Percentiles rank a stretch among this genome's conserved stretches.
Evolutionary conservation across 768 basidiomycete species (phyloP).

Genomic region (Russula vinacea): DNA sequence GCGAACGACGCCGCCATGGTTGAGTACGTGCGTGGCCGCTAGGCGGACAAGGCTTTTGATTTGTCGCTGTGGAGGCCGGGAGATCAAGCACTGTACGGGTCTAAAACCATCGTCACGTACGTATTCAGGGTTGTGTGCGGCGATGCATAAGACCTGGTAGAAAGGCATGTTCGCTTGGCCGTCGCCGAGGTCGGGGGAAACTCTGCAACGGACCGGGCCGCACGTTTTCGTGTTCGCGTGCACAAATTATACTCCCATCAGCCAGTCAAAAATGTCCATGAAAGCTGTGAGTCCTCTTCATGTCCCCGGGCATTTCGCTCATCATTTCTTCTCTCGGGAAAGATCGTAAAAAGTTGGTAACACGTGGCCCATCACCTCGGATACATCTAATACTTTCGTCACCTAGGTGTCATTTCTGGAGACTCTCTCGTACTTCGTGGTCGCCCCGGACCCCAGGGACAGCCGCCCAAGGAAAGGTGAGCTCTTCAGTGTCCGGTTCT

Average conservation of each 20-base stretch:
- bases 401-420: slow-evolving; percentile 81
- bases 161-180: slow-evolving; percentile 61
- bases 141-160: slow-evolving; percentile 84
- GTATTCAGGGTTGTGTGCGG: slow-evolving; percentile 70
- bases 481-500: slow-evolving; percentile 26
- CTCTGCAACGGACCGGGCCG: slow-evolving; percentile 26
- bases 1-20: slow-evolving; percentile 79
- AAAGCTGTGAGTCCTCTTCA: slow-evolving; percentile 57
- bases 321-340: slow-evolving; percentile 2
- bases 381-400: slow-evolving; percentile 28
- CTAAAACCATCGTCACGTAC: slow-evolving; percentile 42
- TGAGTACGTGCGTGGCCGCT: slow-evolving; percentile 67
- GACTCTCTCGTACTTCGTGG: slow-evolving; percentile 85
- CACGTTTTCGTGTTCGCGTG: background rate
- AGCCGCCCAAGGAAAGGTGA: slow-evolving; percentile 87
- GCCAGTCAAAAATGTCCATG: slow-evolving; percentile 52
- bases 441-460: slow-evolving; percentile 73
- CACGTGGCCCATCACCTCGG: slow-evolving; percentile 8
- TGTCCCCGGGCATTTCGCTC: background rate
- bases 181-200: background rate
- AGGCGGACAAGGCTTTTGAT: slow-evolving; percentile 72
- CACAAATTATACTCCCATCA: slow-evolving; percentile 3
- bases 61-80: slow-evolving; percentile 50
- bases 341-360: slow-evolving; percentile 61
- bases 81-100: background rate